phyloP scores from a whole-genome alignment of 2,329 filamentous ascomycete genomes.

The Diaporthe helianthi region DNA sequence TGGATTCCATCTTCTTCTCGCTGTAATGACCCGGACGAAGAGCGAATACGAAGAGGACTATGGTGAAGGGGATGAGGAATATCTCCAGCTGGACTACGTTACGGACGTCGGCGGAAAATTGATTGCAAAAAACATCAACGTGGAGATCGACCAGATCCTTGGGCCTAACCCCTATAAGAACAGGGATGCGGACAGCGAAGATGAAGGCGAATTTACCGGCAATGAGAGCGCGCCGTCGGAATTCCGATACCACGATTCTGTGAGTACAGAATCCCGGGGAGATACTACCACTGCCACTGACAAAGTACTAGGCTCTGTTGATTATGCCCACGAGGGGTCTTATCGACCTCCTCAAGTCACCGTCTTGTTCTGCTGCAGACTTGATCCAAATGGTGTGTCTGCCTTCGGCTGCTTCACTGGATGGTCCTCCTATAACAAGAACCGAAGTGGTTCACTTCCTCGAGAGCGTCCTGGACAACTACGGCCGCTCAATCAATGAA shows the following conservation, averaged over 20 bases:
- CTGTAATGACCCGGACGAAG: conserved; percentile 35
- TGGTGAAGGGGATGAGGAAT: conserved; percentile 11
- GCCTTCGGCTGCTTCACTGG: neutral
- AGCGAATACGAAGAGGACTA: conserved; percentile 1
- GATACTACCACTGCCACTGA: neutral
- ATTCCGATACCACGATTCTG: conserved; percentile 26
- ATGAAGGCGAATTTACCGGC: conserved; percentile 33
- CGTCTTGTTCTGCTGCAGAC: neutral
- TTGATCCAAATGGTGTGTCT: neutral
- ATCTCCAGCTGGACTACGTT: conserved; percentile 13
- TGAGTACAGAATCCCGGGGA: neutral
- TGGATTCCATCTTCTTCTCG: conserved; percentile 37
- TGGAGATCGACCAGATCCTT: conserved; percentile 34
- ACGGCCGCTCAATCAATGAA: neutral
- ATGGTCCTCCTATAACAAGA: neutral
- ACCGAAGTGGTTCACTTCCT: neutral
- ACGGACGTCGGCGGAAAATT: conserved; percentile 22
- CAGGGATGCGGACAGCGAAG: conserved; percentile 25
- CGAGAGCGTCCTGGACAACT: neutral
- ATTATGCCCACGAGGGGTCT: neutral
- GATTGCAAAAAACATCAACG: neutral
- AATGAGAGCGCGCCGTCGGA: conserved; percentile 27
- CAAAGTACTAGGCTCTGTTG: neutral
- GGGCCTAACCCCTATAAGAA: conserved; percentile 16
- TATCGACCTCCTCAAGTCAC: neutral